Conservation (phyloP, 2,329 filamentous ascomycete genomes). For the Dactylonectria estremocensis region DNA sequence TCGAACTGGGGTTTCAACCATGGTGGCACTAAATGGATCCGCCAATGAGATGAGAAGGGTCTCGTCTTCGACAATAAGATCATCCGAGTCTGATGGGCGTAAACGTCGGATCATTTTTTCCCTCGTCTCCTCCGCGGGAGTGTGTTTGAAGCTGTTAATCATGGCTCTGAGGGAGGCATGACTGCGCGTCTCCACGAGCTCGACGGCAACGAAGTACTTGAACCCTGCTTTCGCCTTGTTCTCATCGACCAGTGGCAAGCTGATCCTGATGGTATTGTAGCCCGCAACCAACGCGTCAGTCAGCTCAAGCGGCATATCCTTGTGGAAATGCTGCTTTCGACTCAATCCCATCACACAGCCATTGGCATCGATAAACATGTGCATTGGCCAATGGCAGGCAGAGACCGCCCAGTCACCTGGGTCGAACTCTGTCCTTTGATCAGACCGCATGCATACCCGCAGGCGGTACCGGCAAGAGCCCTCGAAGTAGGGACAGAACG, state of each 20-base stretch:
- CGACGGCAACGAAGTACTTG: constrained; percentile 76
- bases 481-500: constrained; percentile 59
- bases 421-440: constrained; percentile 45
- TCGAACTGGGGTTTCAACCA: constrained; percentile 82
- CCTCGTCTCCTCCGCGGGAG: constrained; percentile 66
- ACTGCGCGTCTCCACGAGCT: constrained; percentile 73
- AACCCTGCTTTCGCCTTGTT: constrained; percentile 40
- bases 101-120: constrained; percentile 69
- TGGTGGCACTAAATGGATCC: constrained; percentile 75
- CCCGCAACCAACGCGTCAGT: constrained; percentile 73
- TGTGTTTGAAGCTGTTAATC: constrained; percentile 54
- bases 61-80: constrained; percentile 71
- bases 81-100: constrained; percentile 63
- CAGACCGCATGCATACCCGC: constrained; percentile 68
- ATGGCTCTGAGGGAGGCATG: constrained; percentile 61
- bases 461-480: constrained; percentile 77
- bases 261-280: constrained; percentile 74
- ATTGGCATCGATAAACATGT: constrained; percentile 80
- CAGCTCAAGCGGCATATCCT: constrained; percentile 83
- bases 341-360: constrained; percentile 68
- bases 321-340: constrained; percentile 80
- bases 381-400: constrained; percentile 80
- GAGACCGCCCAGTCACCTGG: constrained; percentile 73
- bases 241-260: constrained; percentile 48
- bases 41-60: constrained; percentile 72